Base-by-base conservation (phyloP, 306 rosid genomes). In the Albizia julibrissin region DNA sequence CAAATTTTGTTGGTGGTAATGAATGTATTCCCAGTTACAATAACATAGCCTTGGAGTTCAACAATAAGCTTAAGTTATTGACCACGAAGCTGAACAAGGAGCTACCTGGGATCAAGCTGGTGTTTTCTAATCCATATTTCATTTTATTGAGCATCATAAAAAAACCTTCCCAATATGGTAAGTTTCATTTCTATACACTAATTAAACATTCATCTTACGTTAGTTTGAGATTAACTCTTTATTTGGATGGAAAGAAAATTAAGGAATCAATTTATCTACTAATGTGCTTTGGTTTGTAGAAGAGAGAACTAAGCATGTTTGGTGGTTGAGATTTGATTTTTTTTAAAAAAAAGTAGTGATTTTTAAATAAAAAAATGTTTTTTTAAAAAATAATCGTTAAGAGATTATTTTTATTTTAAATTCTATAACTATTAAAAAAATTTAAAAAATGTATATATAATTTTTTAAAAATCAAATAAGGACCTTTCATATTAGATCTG, bases 11-110 rank as follows among this genome's bases (percentile, higher is more conserved):
- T 73, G 86, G 56, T 29, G 77, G 83, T 2, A 82, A 87, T 67
- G 89, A 79, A 1, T 87, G 92, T 66, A 84, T 72, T 27, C 34
- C 79, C 26, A 76, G n/a, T 24, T 84, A 80, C 85, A 90, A 88
- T 72, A 56, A 42, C 31, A 74, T 90, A 11, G 90, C 90, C 18
- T 33, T 86, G 78, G 87, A 85, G 31, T 88, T 76, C 52, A 90
- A 90, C 75, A 81, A 34, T 6, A 87, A 88, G 74, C 78, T 90
- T 58, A 74, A 19, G 54, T 68, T 62, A 15, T 43, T 88, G 84
- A 86, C 87, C 8, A 40, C 70, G 21, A 85, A 50, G 58, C 79
- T 88, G 56, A 88, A 83, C 79, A 74, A 59, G 64, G 84, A 81
- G 6, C 81, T 87, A 67, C 89, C 84, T 19, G 85, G 86, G 18